Evolutionary conservation across 2,329 filamentous ascomycete genomes (phyloP).

Genomic region (Sporothrix euskadiensis): DNA sequence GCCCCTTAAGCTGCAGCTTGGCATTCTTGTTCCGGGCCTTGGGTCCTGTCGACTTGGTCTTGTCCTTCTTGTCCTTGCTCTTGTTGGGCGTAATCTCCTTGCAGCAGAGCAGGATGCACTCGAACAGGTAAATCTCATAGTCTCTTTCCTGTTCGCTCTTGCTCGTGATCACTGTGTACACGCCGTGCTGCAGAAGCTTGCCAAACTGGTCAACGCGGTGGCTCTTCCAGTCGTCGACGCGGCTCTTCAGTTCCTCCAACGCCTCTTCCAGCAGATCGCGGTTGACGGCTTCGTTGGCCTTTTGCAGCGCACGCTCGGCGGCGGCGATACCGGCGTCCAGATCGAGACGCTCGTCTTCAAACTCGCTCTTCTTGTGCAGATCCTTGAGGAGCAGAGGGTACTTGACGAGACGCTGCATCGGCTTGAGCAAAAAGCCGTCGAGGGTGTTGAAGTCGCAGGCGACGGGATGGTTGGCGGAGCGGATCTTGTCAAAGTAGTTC

Average conservation of each 20-base stretch:
- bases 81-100: slow-evolving; percentile 91
- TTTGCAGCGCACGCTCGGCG: slow-evolving; percentile 76
- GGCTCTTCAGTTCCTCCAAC: slow-evolving; percentile 72
- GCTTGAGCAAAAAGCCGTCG: slow-evolving; percentile 91
- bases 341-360: slow-evolving; percentile 69
- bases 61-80: slow-evolving; percentile 73
- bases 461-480: slow-evolving; percentile 71
- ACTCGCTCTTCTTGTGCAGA: slow-evolving; percentile 79
- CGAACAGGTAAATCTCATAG: slow-evolving; percentile 98
- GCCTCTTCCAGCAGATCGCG: slow-evolving; percentile 82
- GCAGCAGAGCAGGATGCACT: slow-evolving; percentile 92
- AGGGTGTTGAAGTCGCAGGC: slow-evolving; percentile 84
- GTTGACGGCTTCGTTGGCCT: slow-evolving; percentile 89
- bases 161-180: slow-evolving; percentile 87
- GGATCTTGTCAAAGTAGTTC: slow-evolving; percentile 83
- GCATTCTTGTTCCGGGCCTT: slow-evolving; percentile 66
- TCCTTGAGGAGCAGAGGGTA: slow-evolving; percentile 90
- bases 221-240: slow-evolving; percentile 97
- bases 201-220: slow-evolving; percentile 91
- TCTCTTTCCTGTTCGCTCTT: slow-evolving; percentile 91
- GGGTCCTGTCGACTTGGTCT: slow-evolving; percentile 56
- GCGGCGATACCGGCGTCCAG: slow-evolving; percentile 75
- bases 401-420: slow-evolving; percentile 92
- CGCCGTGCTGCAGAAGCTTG: slow-evolving; percentile 80
- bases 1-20: slow-evolving; percentile 90